Evolutionary conservation across 768 basidiomycete species (phyloP).

Genomic region (Cystofilobasidium capitatum): DNA sequence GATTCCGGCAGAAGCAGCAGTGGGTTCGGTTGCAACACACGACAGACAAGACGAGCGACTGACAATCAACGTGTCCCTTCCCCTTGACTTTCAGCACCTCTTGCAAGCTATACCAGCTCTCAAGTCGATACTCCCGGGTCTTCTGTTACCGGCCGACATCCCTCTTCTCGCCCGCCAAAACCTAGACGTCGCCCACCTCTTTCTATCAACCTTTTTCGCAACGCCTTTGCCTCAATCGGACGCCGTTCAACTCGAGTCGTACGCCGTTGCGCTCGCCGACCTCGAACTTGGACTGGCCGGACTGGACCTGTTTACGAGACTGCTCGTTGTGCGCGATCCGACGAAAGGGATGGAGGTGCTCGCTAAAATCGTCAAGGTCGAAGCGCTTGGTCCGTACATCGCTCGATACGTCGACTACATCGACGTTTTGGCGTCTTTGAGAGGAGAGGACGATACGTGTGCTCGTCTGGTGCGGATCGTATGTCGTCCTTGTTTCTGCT

Average conservation of each 20-base stretch:
- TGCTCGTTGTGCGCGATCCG: not conserved
- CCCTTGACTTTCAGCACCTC: not conserved
- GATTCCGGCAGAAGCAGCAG: not conserved
- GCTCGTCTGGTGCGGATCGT: not conserved
- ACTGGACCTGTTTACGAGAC: slow-evolving; percentile 11
- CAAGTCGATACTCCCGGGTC: not conserved
- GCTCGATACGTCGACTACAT: not conserved
- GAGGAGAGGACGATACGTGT: not conserved
- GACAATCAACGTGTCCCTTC: too few relatives aligned
- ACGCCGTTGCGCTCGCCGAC: not conserved
- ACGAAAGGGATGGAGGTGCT: not conserved
- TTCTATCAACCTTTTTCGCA: not conserved
- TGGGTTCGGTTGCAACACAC: not conserved
- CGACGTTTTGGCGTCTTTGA: not conserved
- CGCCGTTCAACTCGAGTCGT: not conserved
- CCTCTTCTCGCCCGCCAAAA: not conserved
- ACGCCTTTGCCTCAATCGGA: not conserved
- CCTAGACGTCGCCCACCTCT: not conserved
- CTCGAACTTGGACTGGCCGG: slow-evolving; percentile 1
- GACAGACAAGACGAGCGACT: too few relatives aligned
- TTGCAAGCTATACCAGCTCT: not conserved
- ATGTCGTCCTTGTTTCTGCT: not conserved
- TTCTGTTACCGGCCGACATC: not conserved
- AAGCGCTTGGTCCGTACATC: slow-evolving; percentile 6
- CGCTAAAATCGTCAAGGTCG: not conserved